These are phyloP conservation scores for Dipodascus albidus DNA, from an alignment of 805 yeast genomes.

Conservation along the genomic window DNA sequence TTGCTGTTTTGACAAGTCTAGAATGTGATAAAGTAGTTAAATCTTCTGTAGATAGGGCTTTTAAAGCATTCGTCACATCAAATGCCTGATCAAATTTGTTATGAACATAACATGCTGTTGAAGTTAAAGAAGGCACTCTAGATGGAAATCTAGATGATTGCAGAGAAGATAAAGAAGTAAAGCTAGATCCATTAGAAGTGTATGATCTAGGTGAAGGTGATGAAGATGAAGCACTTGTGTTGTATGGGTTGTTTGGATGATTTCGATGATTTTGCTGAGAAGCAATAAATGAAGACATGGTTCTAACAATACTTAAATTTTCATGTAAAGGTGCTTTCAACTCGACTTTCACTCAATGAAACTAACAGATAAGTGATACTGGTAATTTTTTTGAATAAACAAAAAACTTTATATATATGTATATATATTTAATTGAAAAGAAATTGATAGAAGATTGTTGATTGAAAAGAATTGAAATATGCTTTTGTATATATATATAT, in stretches of 20 bases:
- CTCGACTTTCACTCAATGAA: no score
- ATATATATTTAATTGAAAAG: no score
- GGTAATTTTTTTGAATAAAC: no score
- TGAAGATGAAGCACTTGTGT: not conserved
- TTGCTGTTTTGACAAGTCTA: conserved; percentile 18
- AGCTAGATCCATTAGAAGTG: not conserved
- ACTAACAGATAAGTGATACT: no score
- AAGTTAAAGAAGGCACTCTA: conserved; percentile 4
- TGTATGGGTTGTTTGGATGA: not conserved
- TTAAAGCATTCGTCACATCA: conserved; percentile 16
- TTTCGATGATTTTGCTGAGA: no score
- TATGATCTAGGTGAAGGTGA: conserved; percentile 1
- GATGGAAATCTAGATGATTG: not conserved
- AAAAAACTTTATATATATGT: no score
- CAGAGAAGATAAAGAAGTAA: not conserved
- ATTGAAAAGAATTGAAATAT: no score
- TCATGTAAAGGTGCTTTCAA: no score
- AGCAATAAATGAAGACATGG: not conserved
- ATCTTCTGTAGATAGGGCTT: conserved; percentile 30
- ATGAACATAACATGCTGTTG: conserved; percentile 9
- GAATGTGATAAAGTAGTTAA: conserved; percentile 18
- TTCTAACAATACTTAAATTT: no score
- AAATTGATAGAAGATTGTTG: no score
- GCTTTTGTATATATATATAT: no score
- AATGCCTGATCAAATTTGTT: conserved; percentile 7